These are phyloP conservation scores for Neopestalotiopsis clavispora DNA, from an alignment of 2,329 filamentous ascomycete species.

Conservation along the genomic window DNA sequence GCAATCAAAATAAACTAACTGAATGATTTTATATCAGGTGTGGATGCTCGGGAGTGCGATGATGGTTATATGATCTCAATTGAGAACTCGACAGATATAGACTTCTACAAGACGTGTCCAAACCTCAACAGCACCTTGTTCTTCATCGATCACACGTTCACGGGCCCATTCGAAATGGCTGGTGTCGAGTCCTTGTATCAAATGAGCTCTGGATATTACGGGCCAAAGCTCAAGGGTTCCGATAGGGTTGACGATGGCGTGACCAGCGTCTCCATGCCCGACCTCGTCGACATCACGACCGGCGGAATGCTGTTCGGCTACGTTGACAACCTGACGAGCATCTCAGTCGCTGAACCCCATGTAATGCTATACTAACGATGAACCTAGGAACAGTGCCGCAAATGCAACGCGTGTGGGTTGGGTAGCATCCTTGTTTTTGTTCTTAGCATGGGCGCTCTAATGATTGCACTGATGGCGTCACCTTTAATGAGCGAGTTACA, in stretches of 20 bases:
- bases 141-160: background rate
- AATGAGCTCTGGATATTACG: background rate
- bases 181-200: background rate
- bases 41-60: background rate
- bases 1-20: background rate
- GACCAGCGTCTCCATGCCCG: background rate
- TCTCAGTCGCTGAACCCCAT: background rate
- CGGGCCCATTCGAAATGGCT: background rate
- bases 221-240: background rate
- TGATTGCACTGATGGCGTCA: background rate
- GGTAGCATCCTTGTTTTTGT: background rate
- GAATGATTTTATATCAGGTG: background rate
- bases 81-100: background rate
- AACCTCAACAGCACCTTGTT: background rate
- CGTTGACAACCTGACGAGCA: background rate
- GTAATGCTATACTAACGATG: background rate
- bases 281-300: background rate
- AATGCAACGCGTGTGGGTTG: background rate
- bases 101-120: slow-evolving; percentile 5
- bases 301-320: slow-evolving; percentile 3
- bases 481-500: background rate
- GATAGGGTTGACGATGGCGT: background rate
- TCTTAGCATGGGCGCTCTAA: background rate
- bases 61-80: background rate
- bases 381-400: background rate